Conservation (phyloP, 169 alveolate species). For the Perkinsus olseni region DNA sequence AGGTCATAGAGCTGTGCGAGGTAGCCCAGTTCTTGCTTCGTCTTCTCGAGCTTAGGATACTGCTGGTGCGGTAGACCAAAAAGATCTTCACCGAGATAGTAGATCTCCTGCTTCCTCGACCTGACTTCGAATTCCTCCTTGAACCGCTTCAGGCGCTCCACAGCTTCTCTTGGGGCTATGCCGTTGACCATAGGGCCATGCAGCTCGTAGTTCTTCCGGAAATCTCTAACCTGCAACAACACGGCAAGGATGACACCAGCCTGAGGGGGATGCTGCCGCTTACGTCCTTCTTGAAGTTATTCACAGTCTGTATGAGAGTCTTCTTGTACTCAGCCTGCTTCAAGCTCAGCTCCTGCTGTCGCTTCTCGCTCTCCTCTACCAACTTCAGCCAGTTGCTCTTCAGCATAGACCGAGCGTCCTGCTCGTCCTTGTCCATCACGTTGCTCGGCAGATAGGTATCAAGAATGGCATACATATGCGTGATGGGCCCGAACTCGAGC, state of each 20-base stretch:
- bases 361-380: conserved; percentile 64
- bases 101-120: conserved; percentile 62
- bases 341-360: conserved; percentile 64
- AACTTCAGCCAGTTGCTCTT: conserved; percentile 76
- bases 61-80: conserved; percentile 85
- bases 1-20: conserved; percentile 81
- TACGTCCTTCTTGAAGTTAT: conserved; percentile 67
- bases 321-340: conserved; percentile 67
- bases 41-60: conserved; percentile 86
- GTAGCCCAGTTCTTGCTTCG: conserved; percentile 79
- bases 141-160: conserved; percentile 67
- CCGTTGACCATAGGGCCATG: conserved; percentile 85
- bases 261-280: no score
- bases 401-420: conserved; percentile 74
- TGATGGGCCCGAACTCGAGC: conserved; percentile 78
- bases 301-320: conserved; percentile 69
- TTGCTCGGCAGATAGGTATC: conserved; percentile 63
- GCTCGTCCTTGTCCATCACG: conserved; percentile 80
- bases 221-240: not conserved
- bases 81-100: conserved; percentile 81
- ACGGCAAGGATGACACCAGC: no score
- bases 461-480: conserved; percentile 76
- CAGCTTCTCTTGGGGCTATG: conserved; percentile 69
- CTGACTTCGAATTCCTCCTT: conserved; percentile 69
- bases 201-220: conserved; percentile 77